Percentiles rank a stretch among this genome's conserved stretches.
These are phyloP conservation scores for Pythium myriotylum DNA, from an alignment of 352 stramenopile species.

Conservation along the genomic window DNA sequence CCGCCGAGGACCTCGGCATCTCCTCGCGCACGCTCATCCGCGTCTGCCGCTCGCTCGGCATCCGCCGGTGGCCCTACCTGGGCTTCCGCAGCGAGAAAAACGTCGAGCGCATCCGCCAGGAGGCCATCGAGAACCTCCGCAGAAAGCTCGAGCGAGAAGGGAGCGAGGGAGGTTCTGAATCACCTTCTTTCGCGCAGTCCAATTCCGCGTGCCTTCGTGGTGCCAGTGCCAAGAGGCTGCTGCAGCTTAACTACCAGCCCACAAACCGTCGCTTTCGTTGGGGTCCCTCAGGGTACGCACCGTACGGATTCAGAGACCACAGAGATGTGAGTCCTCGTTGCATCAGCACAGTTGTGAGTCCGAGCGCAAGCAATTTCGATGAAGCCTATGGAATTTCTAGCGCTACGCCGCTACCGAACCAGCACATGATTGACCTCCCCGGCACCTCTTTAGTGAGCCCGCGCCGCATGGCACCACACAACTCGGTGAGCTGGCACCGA, in stretches of 20 bases:
- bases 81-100: constrained; percentile 83
- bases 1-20: constrained; percentile 73
- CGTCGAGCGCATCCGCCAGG: constrained; percentile 73
- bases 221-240: constrained; percentile 70
- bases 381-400: constrained; percentile 19
- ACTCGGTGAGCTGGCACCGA: not conserved
- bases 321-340: not conserved
- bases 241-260: constrained; percentile 60
- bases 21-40: constrained; percentile 78
- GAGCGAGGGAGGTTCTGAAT: constrained; percentile 18
- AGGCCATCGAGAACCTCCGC: constrained; percentile 78
- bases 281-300: not conserved
- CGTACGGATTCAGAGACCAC: constrained; percentile 14
- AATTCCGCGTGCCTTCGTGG: constrained; percentile 53
- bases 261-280: constrained; percentile 24
- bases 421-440: constrained; percentile 55
- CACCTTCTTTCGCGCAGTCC: not conserved
- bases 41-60: constrained; percentile 73
- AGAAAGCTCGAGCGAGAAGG: constrained; percentile 64
- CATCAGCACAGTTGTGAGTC: constrained; percentile 18
- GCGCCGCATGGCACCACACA: not conserved
- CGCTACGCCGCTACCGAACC: constrained; percentile 43
- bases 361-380: constrained; percentile 3
- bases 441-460: constrained; percentile 22
- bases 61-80: constrained; percentile 78